Conservation (phyloP, 2,329 filamentous ascomycete genomes). For the Fusarium brevicatenulatum region DNA sequence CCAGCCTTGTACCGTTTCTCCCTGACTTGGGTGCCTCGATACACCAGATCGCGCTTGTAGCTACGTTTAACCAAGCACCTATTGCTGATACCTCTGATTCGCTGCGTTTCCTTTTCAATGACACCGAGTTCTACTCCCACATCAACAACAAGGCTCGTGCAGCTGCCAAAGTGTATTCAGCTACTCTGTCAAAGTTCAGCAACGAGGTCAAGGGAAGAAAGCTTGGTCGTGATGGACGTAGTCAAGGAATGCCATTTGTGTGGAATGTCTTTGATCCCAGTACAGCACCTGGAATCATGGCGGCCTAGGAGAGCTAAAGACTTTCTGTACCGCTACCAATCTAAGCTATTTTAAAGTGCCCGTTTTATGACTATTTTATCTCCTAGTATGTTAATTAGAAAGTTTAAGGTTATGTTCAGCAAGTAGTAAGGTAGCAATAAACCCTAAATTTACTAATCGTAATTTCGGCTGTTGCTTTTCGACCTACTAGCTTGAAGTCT, state of each 20-base stretch:
- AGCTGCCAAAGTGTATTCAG: not conserved
- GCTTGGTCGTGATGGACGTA: fast-evolving
- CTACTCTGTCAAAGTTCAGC: fast-evolving
- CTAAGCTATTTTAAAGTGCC: too few species aligned
- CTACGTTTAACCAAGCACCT: fast-evolving
- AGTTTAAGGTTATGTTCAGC: too few species aligned
- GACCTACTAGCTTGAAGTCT: too few species aligned
- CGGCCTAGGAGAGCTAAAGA: not conserved
- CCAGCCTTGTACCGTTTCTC: not conserved
- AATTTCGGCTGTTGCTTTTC: too few species aligned
- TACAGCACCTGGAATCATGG: not conserved
- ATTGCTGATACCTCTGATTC: not conserved
- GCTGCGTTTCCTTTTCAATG: not conserved
- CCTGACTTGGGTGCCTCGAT: not conserved
- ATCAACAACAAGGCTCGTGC: not conserved
- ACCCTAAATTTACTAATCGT: too few species aligned
- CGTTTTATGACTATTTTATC: too few species aligned
- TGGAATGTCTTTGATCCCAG: not conserved
- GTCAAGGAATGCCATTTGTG: not conserved
- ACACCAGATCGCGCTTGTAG: not conserved
- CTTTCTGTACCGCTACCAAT: too few species aligned
- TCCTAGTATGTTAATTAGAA: too few species aligned
- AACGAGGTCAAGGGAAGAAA: fast-evolving
- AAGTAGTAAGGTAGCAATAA: too few species aligned
- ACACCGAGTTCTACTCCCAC: not conserved